These are phyloP conservation scores for Scortechinia acanthostroma DNA, from an alignment of 2,329 filamentous ascomycete genomes.

Conservation along the genomic window DNA sequence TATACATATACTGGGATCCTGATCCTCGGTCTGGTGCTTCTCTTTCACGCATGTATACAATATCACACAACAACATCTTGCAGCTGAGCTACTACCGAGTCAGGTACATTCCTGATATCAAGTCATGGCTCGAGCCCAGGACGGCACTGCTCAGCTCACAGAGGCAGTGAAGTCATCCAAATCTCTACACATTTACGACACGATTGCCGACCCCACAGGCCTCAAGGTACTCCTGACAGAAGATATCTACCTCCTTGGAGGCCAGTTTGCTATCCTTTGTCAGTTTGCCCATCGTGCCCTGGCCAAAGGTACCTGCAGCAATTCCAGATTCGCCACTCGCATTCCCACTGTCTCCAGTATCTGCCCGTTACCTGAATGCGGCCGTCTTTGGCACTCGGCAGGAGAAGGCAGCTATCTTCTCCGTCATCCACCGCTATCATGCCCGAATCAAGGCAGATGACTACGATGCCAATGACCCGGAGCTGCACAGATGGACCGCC, in stretches of 20 bases:
- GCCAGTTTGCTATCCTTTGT: slow-evolving; percentile 12
- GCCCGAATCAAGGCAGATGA: slow-evolving; percentile 11
- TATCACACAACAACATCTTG: too few relatives aligned
- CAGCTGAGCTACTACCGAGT: too few relatives aligned
- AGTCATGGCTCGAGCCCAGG: too few relatives aligned
- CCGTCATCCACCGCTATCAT: slow-evolving; percentile 13
- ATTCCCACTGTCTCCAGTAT: slow-evolving; percentile 13
- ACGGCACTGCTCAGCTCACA: too few relatives aligned
- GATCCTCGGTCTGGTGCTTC: too few relatives aligned
- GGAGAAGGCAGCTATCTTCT: slow-evolving; percentile 14
- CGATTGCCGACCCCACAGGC: neutral
- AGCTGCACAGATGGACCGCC: slow-evolving; percentile 17
- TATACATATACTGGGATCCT: too few relatives aligned
- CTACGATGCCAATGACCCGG: slow-evolving; percentile 15
- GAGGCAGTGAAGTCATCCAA: too few relatives aligned
- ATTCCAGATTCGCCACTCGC: slow-evolving; percentile 13
- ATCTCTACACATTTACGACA: too few relatives aligned
- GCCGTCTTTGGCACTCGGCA: slow-evolving; percentile 11
- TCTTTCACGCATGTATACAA: too few relatives aligned
- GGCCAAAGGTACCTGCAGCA: slow-evolving; percentile 13
- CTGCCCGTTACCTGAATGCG: slow-evolving; percentile 13
- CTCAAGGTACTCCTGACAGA: neutral
- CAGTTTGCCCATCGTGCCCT: slow-evolving; percentile 15
- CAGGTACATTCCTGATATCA: too few relatives aligned
- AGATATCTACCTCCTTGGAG: slow-evolving; percentile 8